These are phyloP conservation scores for Verticillium nonalfalfae DNA, from an alignment of 2,329 filamentous ascomycete genomes.

Conservation along the genomic window DNA sequence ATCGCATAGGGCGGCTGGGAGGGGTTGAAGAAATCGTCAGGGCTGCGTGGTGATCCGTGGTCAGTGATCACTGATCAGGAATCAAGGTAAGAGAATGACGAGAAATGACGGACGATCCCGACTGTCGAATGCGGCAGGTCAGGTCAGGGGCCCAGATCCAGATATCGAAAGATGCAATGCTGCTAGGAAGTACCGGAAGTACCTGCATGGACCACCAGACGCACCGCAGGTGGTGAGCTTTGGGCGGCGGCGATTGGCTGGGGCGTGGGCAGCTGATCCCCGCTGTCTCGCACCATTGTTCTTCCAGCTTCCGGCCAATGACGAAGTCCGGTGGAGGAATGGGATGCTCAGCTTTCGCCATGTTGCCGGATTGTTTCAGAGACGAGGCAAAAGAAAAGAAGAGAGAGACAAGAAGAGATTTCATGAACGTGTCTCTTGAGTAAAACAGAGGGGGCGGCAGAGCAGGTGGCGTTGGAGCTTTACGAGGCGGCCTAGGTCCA, in stretches of 20 bases:
- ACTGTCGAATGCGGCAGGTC: background rate
- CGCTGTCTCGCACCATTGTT: conserved; percentile 7
- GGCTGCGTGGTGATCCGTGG: background rate
- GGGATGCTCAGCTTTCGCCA: background rate
- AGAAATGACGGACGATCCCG: background rate
- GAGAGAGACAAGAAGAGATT: background rate
- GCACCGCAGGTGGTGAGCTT: conserved; percentile 6
- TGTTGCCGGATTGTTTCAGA: background rate
- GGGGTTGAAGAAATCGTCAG: background rate
- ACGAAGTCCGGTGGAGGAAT: background rate
- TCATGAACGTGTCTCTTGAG: background rate
- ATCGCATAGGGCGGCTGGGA: background rate
- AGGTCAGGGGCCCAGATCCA: background rate
- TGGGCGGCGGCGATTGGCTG: background rate
- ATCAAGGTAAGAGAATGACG: background rate
- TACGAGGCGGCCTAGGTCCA: too few relatives aligned
- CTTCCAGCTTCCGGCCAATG: conserved; percentile 4
- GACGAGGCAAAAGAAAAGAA: background rate
- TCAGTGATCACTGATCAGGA: background rate
- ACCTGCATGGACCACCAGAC: conserved; percentile 12
- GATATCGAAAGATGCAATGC: background rate
- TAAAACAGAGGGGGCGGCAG: too few relatives aligned
- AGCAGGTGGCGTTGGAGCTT: too few relatives aligned
- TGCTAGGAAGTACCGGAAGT: conserved; percentile 5
- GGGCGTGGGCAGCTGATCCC: conserved; percentile 8